Percentiles rank a stretch among this genome's conserved stretches.
phyloP scores from a whole-genome alignment of 2,329 filamentous ascomycete genomes.

The Sphaerulina vaccinii region DNA sequence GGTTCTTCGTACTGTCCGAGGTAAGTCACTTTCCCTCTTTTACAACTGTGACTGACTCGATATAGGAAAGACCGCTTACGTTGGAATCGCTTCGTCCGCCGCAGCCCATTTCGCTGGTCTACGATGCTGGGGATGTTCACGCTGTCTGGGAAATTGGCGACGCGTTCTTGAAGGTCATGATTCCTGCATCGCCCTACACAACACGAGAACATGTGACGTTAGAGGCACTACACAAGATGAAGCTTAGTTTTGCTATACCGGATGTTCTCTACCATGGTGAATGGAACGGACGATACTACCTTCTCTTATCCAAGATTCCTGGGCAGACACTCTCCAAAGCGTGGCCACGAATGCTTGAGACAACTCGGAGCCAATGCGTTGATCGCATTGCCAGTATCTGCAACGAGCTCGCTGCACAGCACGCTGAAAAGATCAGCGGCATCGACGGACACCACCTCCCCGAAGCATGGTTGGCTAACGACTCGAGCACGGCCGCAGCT shows the following conservation, averaged over 20 bases:
- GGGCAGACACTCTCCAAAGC: not conserved
- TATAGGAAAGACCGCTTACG: not conserved
- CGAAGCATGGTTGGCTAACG: not conserved
- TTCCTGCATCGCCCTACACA: not conserved
- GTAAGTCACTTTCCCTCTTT: not conserved
- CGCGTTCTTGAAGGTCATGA: conserved; percentile 4
- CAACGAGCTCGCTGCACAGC: not conserved
- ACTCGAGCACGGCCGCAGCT: not conserved
- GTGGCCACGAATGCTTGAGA: not conserved
- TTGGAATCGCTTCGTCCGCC: not conserved
- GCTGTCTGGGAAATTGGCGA: conserved; percentile 1
- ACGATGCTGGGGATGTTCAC: conserved; percentile 1
- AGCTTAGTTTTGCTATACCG: not conserved
- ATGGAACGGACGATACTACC: conserved; percentile 3
- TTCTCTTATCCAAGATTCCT: not conserved
- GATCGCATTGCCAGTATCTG: not conserved
- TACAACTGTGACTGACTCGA: not conserved
- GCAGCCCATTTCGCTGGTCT: conserved; percentile 1
- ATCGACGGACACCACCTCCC: conserved; percentile 1
- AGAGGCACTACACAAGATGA: not conserved
- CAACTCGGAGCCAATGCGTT: not conserved
- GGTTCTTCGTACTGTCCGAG: not conserved
- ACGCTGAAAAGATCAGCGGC: not conserved
- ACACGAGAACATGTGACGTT: conserved; percentile 8
- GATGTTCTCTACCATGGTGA: not conserved